phyloP scores from a whole-genome alignment of 2,329 filamentous ascomycete species.

The Tolypocladium ophioglossoides region DNA sequence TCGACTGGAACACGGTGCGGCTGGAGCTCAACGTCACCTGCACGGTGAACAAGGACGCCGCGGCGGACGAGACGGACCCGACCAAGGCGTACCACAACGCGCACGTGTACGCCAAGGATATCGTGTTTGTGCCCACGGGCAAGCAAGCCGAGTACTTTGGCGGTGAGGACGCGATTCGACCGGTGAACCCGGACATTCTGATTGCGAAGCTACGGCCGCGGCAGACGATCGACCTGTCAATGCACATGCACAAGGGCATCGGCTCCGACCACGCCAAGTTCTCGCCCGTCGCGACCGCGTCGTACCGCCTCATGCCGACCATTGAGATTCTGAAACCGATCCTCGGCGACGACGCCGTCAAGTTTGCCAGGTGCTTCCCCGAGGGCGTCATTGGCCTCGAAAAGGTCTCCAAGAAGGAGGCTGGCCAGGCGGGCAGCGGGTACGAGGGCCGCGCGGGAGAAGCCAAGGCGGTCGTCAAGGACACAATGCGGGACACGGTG shows the following conservation, averaged over 20 bases:
- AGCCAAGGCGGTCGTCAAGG: constrained; percentile 74
- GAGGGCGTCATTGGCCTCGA: constrained; percentile 76
- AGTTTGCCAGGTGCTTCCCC: constrained; percentile 86
- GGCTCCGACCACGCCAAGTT: constrained; percentile 95
- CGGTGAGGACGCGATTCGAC: constrained; percentile 56
- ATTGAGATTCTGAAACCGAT: constrained; percentile 82
- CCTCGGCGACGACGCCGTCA: constrained; percentile 72
- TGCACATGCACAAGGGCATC: constrained; percentile 92
- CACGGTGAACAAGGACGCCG: constrained; percentile 64
- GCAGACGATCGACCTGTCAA: constrained; percentile 74
- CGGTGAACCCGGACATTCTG: constrained; percentile 85
- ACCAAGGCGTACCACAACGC: constrained; percentile 77
- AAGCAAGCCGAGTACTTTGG: constrained; percentile 60
- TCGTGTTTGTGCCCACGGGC: constrained; percentile 67
- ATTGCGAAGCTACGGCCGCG: constrained; percentile 89
- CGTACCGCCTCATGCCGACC: constrained; percentile 80
- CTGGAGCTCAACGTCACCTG: constrained; percentile 71
- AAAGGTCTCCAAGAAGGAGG: constrained; percentile 58
- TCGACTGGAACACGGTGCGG: constrained; percentile 80
- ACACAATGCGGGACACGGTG: constrained; percentile 91
- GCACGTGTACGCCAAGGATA: constrained; percentile 68
- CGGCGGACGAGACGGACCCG: constrained; percentile 66
- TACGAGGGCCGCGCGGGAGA: constrained; percentile 71
- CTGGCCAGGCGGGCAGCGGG: constrained; percentile 44
- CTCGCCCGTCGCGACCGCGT: constrained; percentile 89